Base-by-base conservation (phyloP, 176 grass and related monocot genomes). In the Bonia amplexicaulis region DNA sequence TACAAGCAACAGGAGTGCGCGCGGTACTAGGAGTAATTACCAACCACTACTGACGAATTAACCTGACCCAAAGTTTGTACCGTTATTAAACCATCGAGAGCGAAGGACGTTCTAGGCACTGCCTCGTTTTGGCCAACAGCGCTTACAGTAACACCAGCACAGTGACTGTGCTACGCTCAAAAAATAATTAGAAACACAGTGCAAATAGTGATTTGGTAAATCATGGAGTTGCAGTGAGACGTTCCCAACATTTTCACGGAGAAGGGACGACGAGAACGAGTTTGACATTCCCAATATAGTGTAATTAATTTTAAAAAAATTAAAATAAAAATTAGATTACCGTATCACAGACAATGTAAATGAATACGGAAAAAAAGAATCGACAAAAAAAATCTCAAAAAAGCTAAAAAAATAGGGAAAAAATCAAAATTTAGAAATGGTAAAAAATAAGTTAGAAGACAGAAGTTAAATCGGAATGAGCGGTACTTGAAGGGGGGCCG, bases 181-280 rank as follows among this genome's bases (percentile, higher is more conserved):
- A 42, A 42, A 42, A 42, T 9, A 42, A 37, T 37, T 37, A 8
- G 2, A 9, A 42, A 42, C 1, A 42, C 7, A 9, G 41, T 8
- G 41, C 11, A 15, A 17, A 54, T 54, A 54, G 8, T 54, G 17
- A 20, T 8, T n/a, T 10, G 54, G 19, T 57, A n/a, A 57, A n/a
- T 57, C 7, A n/a, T 57, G 19, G 53, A 57, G 7, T 2, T 5
- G 25, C 64, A 41, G 20, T 1, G 35, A 45, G 63, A 25, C 64
- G 55, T 69, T 64, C 57, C 55, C 68, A 3, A 64, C 42, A 27
- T 74, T 83, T 83, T 74, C 58, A 74, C 70, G 29, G 42, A 5
- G 44, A 15, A 44, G 4, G 80, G 53, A 6, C 23, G 55, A 22
- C 37, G 40, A 16, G 12, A 63, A 14, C 61, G 61, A 15, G n/a